Evolutionary conservation across 345 rosid genomes (phyloP).

Genomic region (Theobroma cacao): DNA sequence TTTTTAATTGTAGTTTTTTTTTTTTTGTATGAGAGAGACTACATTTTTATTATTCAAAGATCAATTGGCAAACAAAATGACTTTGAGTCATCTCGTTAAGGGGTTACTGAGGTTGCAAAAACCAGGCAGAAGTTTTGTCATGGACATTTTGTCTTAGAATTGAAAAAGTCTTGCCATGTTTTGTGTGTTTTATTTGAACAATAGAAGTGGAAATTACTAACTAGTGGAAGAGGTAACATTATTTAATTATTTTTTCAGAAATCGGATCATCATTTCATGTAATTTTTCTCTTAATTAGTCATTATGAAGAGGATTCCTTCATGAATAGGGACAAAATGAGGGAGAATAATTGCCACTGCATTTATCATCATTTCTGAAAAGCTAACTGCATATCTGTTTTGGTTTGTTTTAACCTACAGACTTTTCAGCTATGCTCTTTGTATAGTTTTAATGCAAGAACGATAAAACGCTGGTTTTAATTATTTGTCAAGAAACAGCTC

Average conservation of each 20-base stretch:
- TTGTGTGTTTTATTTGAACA: background rate
- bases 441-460: background rate
- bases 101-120: background rate
- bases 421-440: background rate
- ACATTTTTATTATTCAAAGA: background rate
- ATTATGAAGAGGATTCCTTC: background rate
- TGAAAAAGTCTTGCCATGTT: background rate
- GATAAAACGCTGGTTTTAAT: background rate
- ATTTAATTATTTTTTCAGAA: background rate
- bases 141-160: background rate
- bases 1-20: background rate
- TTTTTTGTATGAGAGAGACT: background rate
- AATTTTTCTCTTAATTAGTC: background rate
- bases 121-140: background rate
- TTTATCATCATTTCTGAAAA: background rate
- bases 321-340: background rate
- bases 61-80: background rate
- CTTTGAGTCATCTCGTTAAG: background rate
- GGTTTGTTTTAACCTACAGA: background rate
- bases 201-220: background rate
- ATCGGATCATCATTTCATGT: background rate
- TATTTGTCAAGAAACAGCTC: background rate
- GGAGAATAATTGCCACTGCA: background rate
- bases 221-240: background rate
- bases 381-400: background rate